Conservation (phyloP, 768 basidiomycete species). For the Tricholoma sp. region DNA sequence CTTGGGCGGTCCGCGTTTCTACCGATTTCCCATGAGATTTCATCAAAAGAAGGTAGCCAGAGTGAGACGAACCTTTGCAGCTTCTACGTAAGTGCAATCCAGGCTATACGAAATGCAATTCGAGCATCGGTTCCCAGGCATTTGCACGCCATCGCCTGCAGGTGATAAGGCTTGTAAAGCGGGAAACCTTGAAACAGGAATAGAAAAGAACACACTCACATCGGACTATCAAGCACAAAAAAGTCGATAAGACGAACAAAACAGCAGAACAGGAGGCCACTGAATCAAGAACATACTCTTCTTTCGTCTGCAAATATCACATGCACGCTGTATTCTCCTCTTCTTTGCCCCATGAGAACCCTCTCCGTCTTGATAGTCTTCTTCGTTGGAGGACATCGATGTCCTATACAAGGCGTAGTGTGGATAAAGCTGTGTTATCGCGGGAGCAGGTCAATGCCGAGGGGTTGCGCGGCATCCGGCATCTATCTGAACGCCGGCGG, state of each 20-base stretch:
- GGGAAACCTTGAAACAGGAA: background rate
- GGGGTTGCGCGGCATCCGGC: too few relatives aligned
- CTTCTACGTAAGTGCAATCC: conserved; percentile 66
- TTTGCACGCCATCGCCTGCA: conserved; percentile 66
- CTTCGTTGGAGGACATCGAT: conserved; percentile 66
- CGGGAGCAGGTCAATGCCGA: too few relatives aligned
- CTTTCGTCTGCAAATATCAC: conserved; percentile 79
- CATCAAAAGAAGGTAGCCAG: background rate
- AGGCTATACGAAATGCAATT: conserved; percentile 61
- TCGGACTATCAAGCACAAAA: conserved; percentile 47
- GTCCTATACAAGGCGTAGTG: too few relatives aligned
- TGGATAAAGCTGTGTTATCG: too few relatives aligned
- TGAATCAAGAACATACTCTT: conserved; percentile 54
- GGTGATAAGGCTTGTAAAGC: background rate
- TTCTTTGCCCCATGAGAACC: conserved; percentile 47
- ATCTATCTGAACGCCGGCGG: too few relatives aligned
- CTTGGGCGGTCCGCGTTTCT: conserved; percentile 61
- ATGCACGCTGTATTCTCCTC: conserved; percentile 69
- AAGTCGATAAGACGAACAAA: background rate
- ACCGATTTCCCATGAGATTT: background rate
- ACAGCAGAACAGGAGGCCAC: background rate
- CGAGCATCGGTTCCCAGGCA: conserved; percentile 60
- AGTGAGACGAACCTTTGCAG: conserved; percentile 50
- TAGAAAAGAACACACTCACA: conserved; percentile 37
- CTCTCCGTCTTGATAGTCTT: conserved; percentile 50